Evolutionary conservation across 1,284 basidiomycete species (phyloP).

Genomic region (Ceratobasidium sp.): DNA sequence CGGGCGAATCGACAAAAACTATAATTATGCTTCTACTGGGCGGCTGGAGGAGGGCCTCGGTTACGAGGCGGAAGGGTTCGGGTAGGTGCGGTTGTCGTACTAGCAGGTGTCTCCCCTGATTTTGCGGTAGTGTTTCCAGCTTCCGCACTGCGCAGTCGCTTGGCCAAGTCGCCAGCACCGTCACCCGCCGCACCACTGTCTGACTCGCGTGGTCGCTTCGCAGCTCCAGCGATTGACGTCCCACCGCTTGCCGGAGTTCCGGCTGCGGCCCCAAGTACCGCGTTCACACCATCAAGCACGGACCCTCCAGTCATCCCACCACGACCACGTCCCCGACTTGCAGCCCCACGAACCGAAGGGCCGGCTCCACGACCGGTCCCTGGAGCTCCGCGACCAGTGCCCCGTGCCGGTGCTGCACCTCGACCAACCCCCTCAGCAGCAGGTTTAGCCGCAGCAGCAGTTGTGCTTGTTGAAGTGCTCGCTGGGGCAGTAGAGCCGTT

Average conservation of each 20-base stretch:
- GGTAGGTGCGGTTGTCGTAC: constrained; percentile 1
- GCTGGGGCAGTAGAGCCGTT: constrained; percentile 21
- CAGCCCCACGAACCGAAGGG: constrained; percentile 9
- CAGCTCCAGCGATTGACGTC: constrained; percentile 39
- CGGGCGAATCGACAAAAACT: not conserved
- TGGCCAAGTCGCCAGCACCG: constrained; percentile 23
- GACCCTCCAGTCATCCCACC: constrained; percentile 35
- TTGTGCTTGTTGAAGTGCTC: not conserved
- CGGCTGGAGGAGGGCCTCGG: constrained; percentile 11
- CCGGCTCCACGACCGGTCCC: not conserved
- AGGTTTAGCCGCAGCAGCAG: constrained; percentile 2
- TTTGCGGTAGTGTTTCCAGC: constrained; percentile 2
- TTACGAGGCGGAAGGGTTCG: constrained; percentile 19
- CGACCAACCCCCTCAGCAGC: constrained; percentile 31
- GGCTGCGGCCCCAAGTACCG: constrained; percentile 23
- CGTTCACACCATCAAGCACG: constrained; percentile 32
- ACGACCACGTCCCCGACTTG: constrained; percentile 29
- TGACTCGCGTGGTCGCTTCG: constrained; percentile 38
- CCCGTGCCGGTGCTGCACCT: constrained; percentile 27
- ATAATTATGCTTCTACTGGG: constrained; percentile 4
- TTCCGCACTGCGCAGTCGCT: constrained; percentile 25
- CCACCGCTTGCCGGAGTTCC: constrained; percentile 14
- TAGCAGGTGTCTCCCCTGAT: constrained; percentile 2
- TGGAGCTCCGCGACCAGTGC: not conserved
- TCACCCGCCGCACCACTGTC: not conserved